Conservation (phyloP, 176 grass and related monocot species). For the Phoenix dactylifera region DNA sequence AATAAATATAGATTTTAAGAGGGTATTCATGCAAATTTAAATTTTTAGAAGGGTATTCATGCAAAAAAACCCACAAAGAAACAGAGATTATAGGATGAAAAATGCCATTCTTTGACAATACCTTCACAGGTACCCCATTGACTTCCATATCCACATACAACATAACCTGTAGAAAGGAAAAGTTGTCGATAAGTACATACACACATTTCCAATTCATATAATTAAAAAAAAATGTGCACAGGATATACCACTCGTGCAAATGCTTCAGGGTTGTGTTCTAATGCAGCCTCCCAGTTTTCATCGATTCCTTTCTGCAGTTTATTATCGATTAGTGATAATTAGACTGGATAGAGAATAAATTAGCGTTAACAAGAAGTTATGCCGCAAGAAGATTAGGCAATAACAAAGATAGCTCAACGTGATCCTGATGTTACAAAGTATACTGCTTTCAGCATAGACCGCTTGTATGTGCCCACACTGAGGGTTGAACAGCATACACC, state of each 20-base stretch:
- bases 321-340: background rate
- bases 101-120: conserved; percentile 20
- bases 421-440: too few species aligned
- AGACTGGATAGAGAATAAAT: too few species aligned
- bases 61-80: background rate
- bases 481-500: too few species aligned
- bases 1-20: too few species aligned
- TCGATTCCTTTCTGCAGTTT: conserved; percentile 90
- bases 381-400: too few species aligned
- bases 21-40: too few species aligned
- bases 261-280: conserved; percentile 95
- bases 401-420: too few species aligned
- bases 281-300: conserved; percentile 98
- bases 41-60: too few species aligned
- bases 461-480: too few species aligned
- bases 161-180: conserved; percentile 59
- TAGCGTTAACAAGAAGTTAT: too few species aligned
- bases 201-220: conserved; percentile 3
- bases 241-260: conserved; percentile 92
- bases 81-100: background rate
- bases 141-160: conserved; percentile 99
- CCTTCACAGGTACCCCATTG: conserved; percentile 95
- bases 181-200: conserved; percentile 13
- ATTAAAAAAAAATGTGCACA: conserved; percentile 16
- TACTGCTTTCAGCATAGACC: too few species aligned